Evolutionary conservation across 495 filamentous ascomycete genomes (phyloP), one percentile per base, ranked within the genome.

Genomic region (Neurospora hispaniola): DNA sequence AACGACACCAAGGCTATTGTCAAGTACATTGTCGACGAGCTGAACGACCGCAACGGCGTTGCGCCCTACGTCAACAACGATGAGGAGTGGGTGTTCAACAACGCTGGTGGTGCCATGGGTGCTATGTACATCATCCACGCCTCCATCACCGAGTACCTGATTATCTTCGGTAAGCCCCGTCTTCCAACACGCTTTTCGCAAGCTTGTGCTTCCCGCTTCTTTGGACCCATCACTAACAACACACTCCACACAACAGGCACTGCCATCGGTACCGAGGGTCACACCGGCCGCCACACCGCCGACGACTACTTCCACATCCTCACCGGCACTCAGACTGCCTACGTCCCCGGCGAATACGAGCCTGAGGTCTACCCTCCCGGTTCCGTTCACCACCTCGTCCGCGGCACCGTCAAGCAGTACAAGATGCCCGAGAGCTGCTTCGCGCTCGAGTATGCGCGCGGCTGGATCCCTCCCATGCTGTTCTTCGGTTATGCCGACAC

Each of bases 291-390:
- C 42, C 93, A 96, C 84, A 93, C 93, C 40, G 92, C 93, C 5
- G 92, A 96, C 82, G 93, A 96, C 84, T 96, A 94, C 87, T 96
- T 96, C 88, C 89, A 94, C 85, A 96, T 96, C 86, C 86, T 96
- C 40, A 80, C 83, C 31, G 93, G 93, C 73, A 89, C 88, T 71
- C 90, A 96, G 81, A 82, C 87, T 54, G 91, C 93, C 71, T 91
- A 91, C 85, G 84, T 86, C 5, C 89, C 92, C 12, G 92, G 92
- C 71, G 77, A 84, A 74, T 93, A 88, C 84, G 86, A 88, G 79
- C 86, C 90, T 70, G 91, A 93, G 82, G 82, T 92, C 69, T 96
- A 94, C 84, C 89, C 90, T 7, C 83, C 88, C 71, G 93, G 93
- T 42, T 86, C 84, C 77, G 86, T 95, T 72, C 93, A 96, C 86